Evolutionary conservation across 495 filamentous ascomycete species (phyloP).

Genomic region (Hypoxylon trugodes): DNA sequence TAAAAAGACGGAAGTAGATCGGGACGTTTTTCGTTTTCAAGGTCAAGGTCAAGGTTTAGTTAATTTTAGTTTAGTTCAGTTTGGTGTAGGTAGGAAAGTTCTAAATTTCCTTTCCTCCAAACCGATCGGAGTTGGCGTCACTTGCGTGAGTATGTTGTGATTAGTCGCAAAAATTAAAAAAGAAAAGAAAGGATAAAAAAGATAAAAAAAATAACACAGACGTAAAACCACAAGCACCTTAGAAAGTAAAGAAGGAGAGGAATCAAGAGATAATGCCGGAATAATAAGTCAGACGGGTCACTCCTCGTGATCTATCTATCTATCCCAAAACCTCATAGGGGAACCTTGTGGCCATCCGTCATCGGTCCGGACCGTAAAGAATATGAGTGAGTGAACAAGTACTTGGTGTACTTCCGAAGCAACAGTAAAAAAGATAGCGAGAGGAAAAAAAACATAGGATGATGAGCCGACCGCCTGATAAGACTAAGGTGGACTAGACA

Average conservation of each 20-base stretch:
- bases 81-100: too few species aligned
- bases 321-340: too few species aligned
- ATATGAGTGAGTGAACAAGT: conserved; percentile 7
- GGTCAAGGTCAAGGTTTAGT: too few species aligned
- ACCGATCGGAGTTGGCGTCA: conserved; percentile 19
- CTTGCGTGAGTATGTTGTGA: conserved; percentile 5
- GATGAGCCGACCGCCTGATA: conserved; percentile 42
- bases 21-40: too few species aligned
- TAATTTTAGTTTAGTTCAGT: too few species aligned
- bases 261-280: conserved; percentile 4
- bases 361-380: conserved; percentile 45
- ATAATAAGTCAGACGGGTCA: conserved; percentile 37
- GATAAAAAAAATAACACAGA: too few species aligned
- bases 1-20: too few species aligned
- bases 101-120: too few species aligned
- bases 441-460: conserved; percentile 29
- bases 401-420: conserved; percentile 1
- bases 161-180: conserved; percentile 15
- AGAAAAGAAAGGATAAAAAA: conserved; percentile 1
- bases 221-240: too few species aligned
- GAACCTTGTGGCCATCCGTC: conserved; percentile 48
- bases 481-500: conserved; percentile 4
- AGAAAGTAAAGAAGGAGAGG: not conserved
- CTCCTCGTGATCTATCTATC: conserved; percentile 43
- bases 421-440: conserved; percentile 14